phyloP scores from a whole-genome alignment of 2,329 filamentous ascomycete species.

The Fusarium phyllophilum region DNA sequence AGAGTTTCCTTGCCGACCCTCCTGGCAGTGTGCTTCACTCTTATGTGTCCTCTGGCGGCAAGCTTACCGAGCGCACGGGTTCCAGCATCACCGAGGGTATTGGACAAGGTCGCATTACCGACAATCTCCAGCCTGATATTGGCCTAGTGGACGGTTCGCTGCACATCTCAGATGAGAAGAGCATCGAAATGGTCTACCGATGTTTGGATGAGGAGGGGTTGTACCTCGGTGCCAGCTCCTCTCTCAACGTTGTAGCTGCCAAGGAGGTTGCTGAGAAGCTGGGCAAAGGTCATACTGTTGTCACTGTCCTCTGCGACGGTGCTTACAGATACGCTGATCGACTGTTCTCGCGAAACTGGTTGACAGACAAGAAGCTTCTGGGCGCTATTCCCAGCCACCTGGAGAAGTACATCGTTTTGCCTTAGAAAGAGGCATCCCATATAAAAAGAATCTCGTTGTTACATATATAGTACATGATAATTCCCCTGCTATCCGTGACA shows the following conservation, averaged over 20 bases:
- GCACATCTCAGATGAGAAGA: conserved; percentile 90
- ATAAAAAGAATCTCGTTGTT: conserved; percentile 45
- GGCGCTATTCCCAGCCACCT: conserved; percentile 84
- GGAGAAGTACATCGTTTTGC: conserved; percentile 93
- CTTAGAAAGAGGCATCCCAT: conserved; percentile 58
- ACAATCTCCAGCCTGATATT: conserved; percentile 89
- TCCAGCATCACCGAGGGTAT: conserved; percentile 98
- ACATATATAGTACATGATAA: conserved; percentile 40
- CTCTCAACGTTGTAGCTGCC: conserved; percentile 93
- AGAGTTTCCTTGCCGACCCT: conserved; percentile 91
- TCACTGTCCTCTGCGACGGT: conserved; percentile 93
- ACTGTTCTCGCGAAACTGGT: conserved; percentile 91
- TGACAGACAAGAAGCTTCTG: conserved; percentile 85
- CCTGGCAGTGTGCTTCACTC: conserved; percentile 93
- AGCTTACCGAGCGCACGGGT: conserved; percentile 81
- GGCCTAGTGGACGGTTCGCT: conserved; percentile 85
- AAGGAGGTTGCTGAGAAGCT: conserved; percentile 93
- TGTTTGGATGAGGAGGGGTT: conserved; percentile 96
- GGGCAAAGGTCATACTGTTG: conserved; percentile 88
- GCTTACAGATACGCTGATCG: conserved; percentile 98
- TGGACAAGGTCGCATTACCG: conserved; percentile 94
- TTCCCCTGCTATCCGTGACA: not conserved
- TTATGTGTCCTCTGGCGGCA: conserved; percentile 87
- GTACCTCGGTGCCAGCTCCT: conserved; percentile 93
- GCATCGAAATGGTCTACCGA: conserved; percentile 96